Percentiles rank a stretch among this genome's conserved stretches.
phyloP scores from a whole-genome alignment of 352 stramenopile genomes.

The Phytophthora palmivora region DNA sequence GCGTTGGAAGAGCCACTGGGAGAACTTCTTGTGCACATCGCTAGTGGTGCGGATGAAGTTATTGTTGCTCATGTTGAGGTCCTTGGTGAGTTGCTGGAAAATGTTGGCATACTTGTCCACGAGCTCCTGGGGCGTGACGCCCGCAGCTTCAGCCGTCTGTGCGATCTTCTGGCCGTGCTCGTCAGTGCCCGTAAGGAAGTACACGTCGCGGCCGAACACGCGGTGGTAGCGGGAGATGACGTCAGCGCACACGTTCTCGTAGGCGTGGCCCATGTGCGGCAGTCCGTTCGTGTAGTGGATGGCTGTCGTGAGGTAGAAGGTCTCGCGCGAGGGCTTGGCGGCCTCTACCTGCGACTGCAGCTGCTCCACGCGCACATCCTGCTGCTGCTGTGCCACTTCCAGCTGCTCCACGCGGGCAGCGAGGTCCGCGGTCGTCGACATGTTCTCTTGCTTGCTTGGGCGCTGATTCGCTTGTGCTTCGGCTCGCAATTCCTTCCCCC shows the following conservation, averaged over 20 bases:
- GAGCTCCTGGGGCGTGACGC: slow-evolving; percentile 94
- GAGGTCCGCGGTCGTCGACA: slow-evolving; percentile 43
- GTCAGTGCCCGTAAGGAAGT: slow-evolving; percentile 93
- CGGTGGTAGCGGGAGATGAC: slow-evolving; percentile 97
- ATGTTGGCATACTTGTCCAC: slow-evolving; percentile 94
- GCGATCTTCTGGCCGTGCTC: slow-evolving; percentile 99
- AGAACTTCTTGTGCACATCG: slow-evolving; percentile 94
- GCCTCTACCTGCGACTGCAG: slow-evolving; percentile 47
- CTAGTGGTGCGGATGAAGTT: slow-evolving; percentile 97
- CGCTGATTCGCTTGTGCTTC: slow-evolving; percentile 30
- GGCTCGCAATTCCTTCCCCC: slow-evolving; percentile 16
- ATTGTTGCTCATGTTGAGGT: slow-evolving; percentile 90
- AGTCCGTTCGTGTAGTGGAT: slow-evolving; percentile 99
- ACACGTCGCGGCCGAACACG: slow-evolving; percentile 83
- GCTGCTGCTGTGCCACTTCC: slow-evolving; percentile 52
- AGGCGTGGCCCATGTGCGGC: slow-evolving; percentile 99
- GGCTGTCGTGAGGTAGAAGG: slow-evolving; percentile 98
- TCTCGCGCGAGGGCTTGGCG: slow-evolving; percentile 52
- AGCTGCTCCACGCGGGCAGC: slow-evolving; percentile 50
- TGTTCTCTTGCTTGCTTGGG: slow-evolving; percentile 14
- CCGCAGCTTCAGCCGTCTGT: slow-evolving; percentile 93
- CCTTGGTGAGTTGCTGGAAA: slow-evolving; percentile 88
- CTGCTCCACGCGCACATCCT: slow-evolving; percentile 40
- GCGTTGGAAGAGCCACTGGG: slow-evolving; percentile 94
- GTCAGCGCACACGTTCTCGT: slow-evolving; percentile 97